These are phyloP conservation scores for Sphaerosporella brunnea DNA, from an alignment of 495 filamentous ascomycete species.

Conservation along the genomic window DNA sequence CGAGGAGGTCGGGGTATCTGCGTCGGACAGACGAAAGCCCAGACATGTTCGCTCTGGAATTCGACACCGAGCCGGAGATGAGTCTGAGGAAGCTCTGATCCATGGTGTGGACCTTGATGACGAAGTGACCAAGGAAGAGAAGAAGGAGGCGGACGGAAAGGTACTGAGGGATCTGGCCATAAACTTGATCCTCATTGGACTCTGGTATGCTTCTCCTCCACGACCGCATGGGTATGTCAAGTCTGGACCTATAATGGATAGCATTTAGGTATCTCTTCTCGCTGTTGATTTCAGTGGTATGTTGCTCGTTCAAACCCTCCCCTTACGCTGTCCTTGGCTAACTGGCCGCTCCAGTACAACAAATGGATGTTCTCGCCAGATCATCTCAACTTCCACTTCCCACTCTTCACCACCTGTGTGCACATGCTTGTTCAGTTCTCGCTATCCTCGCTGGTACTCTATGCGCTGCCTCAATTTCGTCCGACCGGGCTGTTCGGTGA, in stretches of 20 bases:
- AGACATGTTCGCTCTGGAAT: no score
- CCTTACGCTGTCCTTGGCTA: not conserved
- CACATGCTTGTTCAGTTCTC: constrained; percentile 96
- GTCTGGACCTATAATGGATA: constrained; percentile 8
- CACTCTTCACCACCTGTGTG: constrained; percentile 83
- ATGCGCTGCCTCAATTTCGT: constrained; percentile 64
- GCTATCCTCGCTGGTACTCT: constrained; percentile 62
- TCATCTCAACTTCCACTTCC: constrained; percentile 78
- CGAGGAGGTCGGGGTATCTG: constrained; percentile 10
- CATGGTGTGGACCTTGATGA: constrained; percentile 7
- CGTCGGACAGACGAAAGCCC: constrained; percentile 9
- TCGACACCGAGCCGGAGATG: not conserved
- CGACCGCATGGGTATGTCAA: not conserved
- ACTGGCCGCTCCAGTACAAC: constrained; percentile 58
- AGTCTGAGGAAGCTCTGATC: constrained; percentile 3
- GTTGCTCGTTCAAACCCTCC: constrained; percentile 23
- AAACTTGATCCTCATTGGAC: constrained; percentile 58
- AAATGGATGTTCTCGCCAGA: constrained; percentile 97
- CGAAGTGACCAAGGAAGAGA: constrained; percentile 40
- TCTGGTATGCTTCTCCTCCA: constrained; percentile 43
- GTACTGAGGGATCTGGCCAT: constrained; percentile 48
- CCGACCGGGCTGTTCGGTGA: constrained; percentile 32
- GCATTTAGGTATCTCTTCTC: constrained; percentile 51
- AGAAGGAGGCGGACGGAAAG: constrained; percentile 49
- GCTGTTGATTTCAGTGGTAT: constrained; percentile 81